A percentile compares a stretch with the other conserved stretches of the same genome.
phyloP scores from a whole-genome alignment of 192 early-diverging fungal species.

The Gamsiella multidivaricata region DNA sequence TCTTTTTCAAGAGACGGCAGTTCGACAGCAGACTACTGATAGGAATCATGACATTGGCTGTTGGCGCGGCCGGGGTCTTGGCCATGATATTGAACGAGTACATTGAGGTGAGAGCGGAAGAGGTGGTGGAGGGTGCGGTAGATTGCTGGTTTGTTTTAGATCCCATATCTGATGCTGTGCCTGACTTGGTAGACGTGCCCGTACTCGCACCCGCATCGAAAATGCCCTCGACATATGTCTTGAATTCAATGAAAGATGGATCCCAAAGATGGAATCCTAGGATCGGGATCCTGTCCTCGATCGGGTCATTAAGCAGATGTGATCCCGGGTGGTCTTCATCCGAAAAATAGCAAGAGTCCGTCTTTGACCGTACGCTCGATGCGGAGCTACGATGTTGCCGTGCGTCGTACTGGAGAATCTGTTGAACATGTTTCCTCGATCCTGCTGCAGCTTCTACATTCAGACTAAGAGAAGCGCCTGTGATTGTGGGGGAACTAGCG shows the following conservation, averaged over 20 bases:
- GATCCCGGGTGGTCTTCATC: conserved; percentile 51
- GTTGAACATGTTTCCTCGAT: conserved; percentile 41
- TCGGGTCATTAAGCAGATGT: conserved; percentile 37
- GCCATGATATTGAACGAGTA: conserved; percentile 41
- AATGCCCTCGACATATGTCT: conserved; percentile 37
- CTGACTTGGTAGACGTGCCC: not conserved
- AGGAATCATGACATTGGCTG: conserved; percentile 32
- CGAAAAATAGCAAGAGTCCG: conserved; percentile 53
- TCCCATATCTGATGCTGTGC: not conserved
- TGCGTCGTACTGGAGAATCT: conserved; percentile 35
- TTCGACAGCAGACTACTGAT: conserved; percentile 42
- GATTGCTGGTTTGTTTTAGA: conserved; percentile 1
- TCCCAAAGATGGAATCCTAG: conserved; percentile 52
- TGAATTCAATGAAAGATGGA: conserved; percentile 49
- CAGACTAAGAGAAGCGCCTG: not conserved
- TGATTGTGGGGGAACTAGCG: not conserved
- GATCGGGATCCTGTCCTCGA: conserved; percentile 46
- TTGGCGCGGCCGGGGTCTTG: conserved; percentile 19
- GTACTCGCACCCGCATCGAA: too few species aligned
- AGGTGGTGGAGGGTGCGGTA: conserved; percentile 13
- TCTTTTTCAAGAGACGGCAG: conserved; percentile 49
- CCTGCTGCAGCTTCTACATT: conserved; percentile 20
- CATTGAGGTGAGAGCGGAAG: conserved; percentile 24
- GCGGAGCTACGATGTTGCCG: conserved; percentile 49
- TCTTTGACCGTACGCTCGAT: conserved; percentile 42